Conservation (phyloP, 2,329 filamentous ascomycete species). For the Polytolypa hystricis region DNA sequence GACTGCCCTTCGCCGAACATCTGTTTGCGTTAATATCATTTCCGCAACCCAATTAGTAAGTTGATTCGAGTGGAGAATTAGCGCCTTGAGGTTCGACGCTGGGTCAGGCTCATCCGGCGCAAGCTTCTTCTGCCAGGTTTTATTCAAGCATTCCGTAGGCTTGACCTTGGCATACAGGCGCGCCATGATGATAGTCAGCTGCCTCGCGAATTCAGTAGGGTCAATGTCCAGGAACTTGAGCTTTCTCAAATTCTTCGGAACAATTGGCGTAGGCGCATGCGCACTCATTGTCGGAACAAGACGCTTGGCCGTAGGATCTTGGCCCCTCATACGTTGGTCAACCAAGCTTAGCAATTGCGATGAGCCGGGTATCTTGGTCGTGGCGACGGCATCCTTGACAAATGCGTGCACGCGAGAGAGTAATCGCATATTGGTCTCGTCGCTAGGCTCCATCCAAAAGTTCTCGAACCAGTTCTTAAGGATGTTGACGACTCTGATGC, state of each 20-base stretch:
- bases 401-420: constrained; percentile 85
- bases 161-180: constrained; percentile 92
- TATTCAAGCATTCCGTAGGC: constrained; percentile 90
- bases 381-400: constrained; percentile 82
- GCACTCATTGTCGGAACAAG: constrained; percentile 78
- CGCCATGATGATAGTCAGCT: constrained; percentile 94
- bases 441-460: constrained; percentile 96
- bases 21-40: constrained; percentile 91
- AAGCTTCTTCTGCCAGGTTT: constrained; percentile 97
- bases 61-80: constrained; percentile 96
- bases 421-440: constrained; percentile 71
- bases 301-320: constrained; percentile 74
- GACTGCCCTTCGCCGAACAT: constrained; percentile 90
- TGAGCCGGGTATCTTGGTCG: constrained; percentile 83
- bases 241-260: constrained; percentile 99
- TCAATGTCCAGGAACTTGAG: constrained; percentile 98
- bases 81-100: constrained; percentile 84
- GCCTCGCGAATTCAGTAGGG: constrained; percentile 88
- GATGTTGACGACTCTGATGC: constrained; percentile 94
- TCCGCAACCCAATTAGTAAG: constrained; percentile 99
- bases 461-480: constrained; percentile 97
- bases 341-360: constrained; percentile 73
- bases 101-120: constrained; percentile 55
- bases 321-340: constrained; percentile 77
- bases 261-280: constrained; percentile 73